phyloP scores from a whole-genome alignment of 2,329 filamentous ascomycete species.

The Alternaria atra region DNA sequence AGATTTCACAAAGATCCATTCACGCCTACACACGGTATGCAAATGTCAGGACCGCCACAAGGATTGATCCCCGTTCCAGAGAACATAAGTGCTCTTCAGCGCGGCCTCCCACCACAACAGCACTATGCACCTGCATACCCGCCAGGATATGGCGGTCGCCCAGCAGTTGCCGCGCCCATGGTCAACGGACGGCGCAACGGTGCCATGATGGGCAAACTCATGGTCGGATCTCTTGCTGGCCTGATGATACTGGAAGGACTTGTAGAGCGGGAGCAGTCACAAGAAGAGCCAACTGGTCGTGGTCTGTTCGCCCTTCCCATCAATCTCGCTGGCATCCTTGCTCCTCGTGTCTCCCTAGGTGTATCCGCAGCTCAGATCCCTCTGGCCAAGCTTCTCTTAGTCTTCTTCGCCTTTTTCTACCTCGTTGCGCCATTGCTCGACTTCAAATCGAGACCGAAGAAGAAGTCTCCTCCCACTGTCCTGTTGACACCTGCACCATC shows the following conservation, averaged over 20 bases:
- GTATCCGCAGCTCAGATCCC: slow-evolving; percentile 48
- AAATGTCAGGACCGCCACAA: slow-evolving; percentile 46
- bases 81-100: slow-evolving; percentile 52
- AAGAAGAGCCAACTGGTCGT: slow-evolving; percentile 50
- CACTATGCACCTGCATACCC: slow-evolving; percentile 52
- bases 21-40: slow-evolving; percentile 32
- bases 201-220: slow-evolving; percentile 75
- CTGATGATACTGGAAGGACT: slow-evolving; percentile 91
- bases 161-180: slow-evolving; percentile 40
- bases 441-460: slow-evolving; percentile 65
- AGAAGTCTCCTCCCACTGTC: slow-evolving; percentile 53
- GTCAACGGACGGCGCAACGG: slow-evolving; percentile 56
- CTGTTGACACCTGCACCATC: slow-evolving; percentile 67
- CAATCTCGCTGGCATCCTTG: slow-evolving; percentile 40
- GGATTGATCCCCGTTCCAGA: slow-evolving; percentile 56
- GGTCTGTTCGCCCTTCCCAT: slow-evolving; percentile 56
- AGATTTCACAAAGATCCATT: slow-evolving; percentile 52
- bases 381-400: slow-evolving; percentile 60
- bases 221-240: slow-evolving; percentile 91
- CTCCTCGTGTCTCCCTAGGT: slow-evolving; percentile 45
- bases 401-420: slow-evolving; percentile 65
- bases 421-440: slow-evolving; percentile 65
- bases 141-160: slow-evolving; percentile 39
- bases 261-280: slow-evolving; percentile 68
- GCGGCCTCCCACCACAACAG: slow-evolving; percentile 46